A percentile compares a stretch with the other conserved stretches of the same genome.
These are phyloP conservation scores for Irpex sp. DNA, from an alignment of 1,284 basidiomycete species.

Conservation along the genomic window DNA sequence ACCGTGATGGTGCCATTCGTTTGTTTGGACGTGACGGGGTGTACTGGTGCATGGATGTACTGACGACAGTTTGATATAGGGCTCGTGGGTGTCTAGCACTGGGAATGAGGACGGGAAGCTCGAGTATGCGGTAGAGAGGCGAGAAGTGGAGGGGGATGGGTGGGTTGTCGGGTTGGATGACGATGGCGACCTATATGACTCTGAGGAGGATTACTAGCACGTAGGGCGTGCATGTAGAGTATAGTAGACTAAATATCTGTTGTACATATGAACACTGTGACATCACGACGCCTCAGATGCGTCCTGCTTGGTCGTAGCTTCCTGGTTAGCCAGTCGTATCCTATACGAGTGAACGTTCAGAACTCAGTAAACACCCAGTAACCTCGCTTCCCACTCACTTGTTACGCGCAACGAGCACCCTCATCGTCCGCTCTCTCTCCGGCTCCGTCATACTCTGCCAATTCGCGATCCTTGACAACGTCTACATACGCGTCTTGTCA, in stretches of 20 bases:
- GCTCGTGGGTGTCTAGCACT: not conserved
- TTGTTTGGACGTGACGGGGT: not conserved
- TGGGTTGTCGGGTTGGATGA: not conserved
- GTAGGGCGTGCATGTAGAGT: no score
- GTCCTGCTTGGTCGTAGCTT: conserved; percentile 1
- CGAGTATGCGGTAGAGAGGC: not conserved
- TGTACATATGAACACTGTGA: no score
- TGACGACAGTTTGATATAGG: not conserved
- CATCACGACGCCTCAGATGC: not conserved
- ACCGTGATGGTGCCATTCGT: not conserved
- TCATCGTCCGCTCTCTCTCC: conserved; percentile 9
- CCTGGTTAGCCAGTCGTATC: conserved; percentile 5
- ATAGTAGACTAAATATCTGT: no score
- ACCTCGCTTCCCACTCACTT: conserved; percentile 1
- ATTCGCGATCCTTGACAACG: conserved; percentile 13
- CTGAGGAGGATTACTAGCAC: not conserved
- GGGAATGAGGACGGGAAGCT: not conserved
- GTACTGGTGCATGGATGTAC: not conserved
- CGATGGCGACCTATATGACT: not conserved
- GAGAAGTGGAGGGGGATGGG: not conserved
- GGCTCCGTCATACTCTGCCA: conserved; percentile 12
- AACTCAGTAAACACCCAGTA: not conserved
- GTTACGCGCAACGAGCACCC: conserved; percentile 10
- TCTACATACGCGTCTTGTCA: conserved; percentile 3
- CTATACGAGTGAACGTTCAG: not conserved